Conservation (phyloP, 2,329 filamentous ascomycete genomes). For the Pseudonectria foliicola region DNA sequence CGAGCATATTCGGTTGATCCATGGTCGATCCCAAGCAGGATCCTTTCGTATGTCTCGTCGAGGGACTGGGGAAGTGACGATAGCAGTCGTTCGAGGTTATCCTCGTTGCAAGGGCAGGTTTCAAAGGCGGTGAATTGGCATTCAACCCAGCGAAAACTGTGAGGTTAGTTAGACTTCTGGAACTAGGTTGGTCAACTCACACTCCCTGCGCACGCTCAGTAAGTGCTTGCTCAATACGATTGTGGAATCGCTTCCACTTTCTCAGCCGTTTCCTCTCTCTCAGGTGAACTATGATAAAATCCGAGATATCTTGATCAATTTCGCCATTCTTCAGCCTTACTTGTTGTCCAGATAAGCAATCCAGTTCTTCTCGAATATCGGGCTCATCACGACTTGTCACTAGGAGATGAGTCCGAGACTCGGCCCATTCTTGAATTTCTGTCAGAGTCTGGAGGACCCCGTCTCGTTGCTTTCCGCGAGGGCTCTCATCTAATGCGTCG, state of each 20-base stretch:
- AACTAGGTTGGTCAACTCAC: not conserved
- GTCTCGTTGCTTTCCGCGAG: slow-evolving; percentile 15
- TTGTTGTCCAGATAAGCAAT: slow-evolving; percentile 7
- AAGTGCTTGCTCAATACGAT: slow-evolving; percentile 3
- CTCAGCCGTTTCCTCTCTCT: slow-evolving; percentile 3
- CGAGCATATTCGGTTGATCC: slow-evolving; percentile 1
- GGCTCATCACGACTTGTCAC: slow-evolving; percentile 28
- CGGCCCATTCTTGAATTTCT: slow-evolving; percentile 16
- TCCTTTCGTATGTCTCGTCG: slow-evolving; percentile 21
- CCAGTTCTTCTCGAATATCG: slow-evolving; percentile 22
- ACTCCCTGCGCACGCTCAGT: slow-evolving; percentile 3
- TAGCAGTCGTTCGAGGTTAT: slow-evolving; percentile 17
- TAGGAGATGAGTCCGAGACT: slow-evolving; percentile 21
- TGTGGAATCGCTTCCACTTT: slow-evolving; percentile 3
- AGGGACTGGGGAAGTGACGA: slow-evolving; percentile 19
- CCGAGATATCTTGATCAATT: slow-evolving; percentile 5
- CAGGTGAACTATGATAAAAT: slow-evolving; percentile 5
- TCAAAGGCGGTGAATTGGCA: slow-evolving; percentile 13
- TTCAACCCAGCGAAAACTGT: slow-evolving; percentile 19
- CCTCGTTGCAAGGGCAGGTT: slow-evolving; percentile 5
- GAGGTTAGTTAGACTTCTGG: not conserved
- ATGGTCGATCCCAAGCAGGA: slow-evolving; percentile 2
- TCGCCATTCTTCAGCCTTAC: slow-evolving; percentile 4
- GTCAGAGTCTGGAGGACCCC: slow-evolving; percentile 20
- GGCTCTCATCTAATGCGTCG: slow-evolving; percentile 33